Evolutionary conservation across 208 protist genomes (phyloP).

Genomic region (Leishmania lainsoni): DNA sequence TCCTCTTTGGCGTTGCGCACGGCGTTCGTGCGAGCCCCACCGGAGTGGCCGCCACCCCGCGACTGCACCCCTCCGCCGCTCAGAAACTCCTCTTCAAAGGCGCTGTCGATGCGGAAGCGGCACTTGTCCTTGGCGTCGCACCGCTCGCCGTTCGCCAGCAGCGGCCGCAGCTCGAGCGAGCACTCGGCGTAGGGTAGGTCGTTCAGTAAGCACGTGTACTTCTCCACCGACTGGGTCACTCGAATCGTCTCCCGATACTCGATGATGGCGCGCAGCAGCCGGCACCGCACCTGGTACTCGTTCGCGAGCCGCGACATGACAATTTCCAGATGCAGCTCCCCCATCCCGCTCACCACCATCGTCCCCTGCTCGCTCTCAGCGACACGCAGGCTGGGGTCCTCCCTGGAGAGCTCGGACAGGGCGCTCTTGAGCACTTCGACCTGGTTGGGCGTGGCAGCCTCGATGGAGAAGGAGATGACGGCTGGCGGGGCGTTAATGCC

Average conservation of each 20-base stretch:
- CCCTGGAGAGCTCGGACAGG: slow-evolving; percentile 89
- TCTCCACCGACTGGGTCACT: slow-evolving; percentile 18
- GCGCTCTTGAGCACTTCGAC: slow-evolving; percentile 90
- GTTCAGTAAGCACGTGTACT: slow-evolving; percentile 42
- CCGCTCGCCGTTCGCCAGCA: slow-evolving; percentile 39
- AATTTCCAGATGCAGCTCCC: slow-evolving; percentile 96
- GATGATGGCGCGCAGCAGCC: slow-evolving; percentile 85
- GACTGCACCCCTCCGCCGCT: neutral
- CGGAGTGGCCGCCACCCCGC: slow-evolving; percentile 8
- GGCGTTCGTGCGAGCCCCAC: slow-evolving; percentile 24
- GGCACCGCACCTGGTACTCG: slow-evolving; percentile 90
- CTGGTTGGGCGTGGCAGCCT: slow-evolving; percentile 87
- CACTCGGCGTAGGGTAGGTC: slow-evolving; percentile 75
- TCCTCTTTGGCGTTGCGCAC: slow-evolving; percentile 59
- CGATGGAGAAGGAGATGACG: slow-evolving; percentile 96
- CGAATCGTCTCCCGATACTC: slow-evolving; percentile 84
- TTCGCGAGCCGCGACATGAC: slow-evolving; percentile 93
- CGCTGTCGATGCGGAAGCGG: slow-evolving; percentile 54
- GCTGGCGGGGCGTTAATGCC: slow-evolving; percentile 94
- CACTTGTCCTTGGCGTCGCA: slow-evolving; percentile 29
- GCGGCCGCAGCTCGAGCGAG: slow-evolving; percentile 49
- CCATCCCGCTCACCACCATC: slow-evolving; percentile 96
- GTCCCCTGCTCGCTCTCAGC: slow-evolving; percentile 87
- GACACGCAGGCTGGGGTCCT: slow-evolving; percentile 95
- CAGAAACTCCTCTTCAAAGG: slow-evolving; percentile 46